A percentile compares a stretch with the other conserved stretches of the same genome.
These are phyloP conservation scores for Colletotrichum karsti DNA, from an alignment of 2,329 filamentous ascomycete genomes.

Conservation along the genomic window DNA sequence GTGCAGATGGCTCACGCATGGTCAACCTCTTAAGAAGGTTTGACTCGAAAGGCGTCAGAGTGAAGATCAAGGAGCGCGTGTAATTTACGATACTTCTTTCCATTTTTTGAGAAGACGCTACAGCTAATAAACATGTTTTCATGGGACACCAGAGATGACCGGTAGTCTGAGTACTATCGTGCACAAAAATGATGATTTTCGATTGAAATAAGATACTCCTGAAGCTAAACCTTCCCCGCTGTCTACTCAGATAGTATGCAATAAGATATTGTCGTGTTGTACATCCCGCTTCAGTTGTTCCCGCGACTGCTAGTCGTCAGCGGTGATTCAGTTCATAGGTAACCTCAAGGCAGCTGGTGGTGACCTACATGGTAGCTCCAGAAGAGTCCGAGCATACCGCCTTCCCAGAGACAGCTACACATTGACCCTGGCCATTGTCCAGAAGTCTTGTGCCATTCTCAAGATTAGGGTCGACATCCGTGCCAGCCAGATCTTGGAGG, in stretches of 20 bases:
- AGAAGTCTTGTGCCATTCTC: constrained; percentile 15
- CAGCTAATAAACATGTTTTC: too few relatives aligned
- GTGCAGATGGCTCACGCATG: constrained; percentile 30
- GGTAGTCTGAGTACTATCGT: too few relatives aligned
- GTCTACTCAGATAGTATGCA: background rate
- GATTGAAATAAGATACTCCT: too few relatives aligned
- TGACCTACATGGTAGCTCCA: constrained; percentile 6
- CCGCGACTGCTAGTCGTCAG: too few relatives aligned
- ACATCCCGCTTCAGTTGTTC: background rate
- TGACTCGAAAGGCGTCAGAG: constrained; percentile 28
- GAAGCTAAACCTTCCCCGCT: too few relatives aligned
- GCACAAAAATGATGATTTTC: too few relatives aligned
- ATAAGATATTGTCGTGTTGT: background rate
- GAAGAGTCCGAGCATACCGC: constrained; percentile 12
- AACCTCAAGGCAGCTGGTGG: too few relatives aligned
- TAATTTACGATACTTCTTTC: too few relatives aligned
- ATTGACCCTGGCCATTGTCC: constrained; percentile 9
- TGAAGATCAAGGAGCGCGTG: too few relatives aligned
- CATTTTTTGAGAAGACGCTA: too few relatives aligned
- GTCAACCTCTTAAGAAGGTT: constrained; percentile 28
- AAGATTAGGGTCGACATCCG: constrained; percentile 13
- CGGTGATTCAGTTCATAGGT: too few relatives aligned
- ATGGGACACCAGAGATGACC: too few relatives aligned
- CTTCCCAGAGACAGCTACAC: constrained; percentile 10
- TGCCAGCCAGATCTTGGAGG: constrained; percentile 13